Conservation (phyloP, 2,329 filamentous ascomycete species). For the Sporothrix luriei region DNA sequence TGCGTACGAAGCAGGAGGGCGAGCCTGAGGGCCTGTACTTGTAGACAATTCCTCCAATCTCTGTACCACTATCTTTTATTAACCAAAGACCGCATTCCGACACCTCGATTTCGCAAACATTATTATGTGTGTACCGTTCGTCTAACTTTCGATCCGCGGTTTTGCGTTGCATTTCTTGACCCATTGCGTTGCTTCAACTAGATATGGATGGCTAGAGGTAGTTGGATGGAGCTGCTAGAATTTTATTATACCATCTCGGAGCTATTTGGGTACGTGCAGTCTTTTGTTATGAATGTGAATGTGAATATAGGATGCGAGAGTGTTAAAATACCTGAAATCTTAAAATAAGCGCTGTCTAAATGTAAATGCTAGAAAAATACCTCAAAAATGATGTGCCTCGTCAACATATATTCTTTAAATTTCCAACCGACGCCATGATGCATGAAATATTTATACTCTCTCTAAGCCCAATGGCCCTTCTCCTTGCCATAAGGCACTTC, state of each 20-base stretch:
- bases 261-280: not conserved
- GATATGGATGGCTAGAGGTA: not conserved
- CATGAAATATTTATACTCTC: not conserved
- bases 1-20: conserved; percentile 98
- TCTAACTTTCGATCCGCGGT: not conserved
- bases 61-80: conserved; percentile 19
- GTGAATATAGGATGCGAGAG: not conserved
- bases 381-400: too few species aligned
- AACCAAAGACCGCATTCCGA: conserved; percentile 7
- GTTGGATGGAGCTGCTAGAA: conserved; percentile 13
- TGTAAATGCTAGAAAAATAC: not conserved
- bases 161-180: not conserved
- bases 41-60: conserved; percentile 56
- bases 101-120: not conserved
- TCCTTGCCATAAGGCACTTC: conserved; percentile 2
- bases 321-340: not conserved
- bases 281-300: too few species aligned
- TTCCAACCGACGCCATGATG: not conserved
- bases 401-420: too few species aligned
- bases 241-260: not conserved
- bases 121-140: not conserved
- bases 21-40: conserved; percentile 98
- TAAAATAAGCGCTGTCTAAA: conserved; percentile 1
- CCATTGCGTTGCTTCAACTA: conserved; percentile 11
- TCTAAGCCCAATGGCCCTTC: not conserved